Evolutionary conservation across 179 eudicot species (phyloP).

Genomic region (Amaranthus tricolor): DNA sequence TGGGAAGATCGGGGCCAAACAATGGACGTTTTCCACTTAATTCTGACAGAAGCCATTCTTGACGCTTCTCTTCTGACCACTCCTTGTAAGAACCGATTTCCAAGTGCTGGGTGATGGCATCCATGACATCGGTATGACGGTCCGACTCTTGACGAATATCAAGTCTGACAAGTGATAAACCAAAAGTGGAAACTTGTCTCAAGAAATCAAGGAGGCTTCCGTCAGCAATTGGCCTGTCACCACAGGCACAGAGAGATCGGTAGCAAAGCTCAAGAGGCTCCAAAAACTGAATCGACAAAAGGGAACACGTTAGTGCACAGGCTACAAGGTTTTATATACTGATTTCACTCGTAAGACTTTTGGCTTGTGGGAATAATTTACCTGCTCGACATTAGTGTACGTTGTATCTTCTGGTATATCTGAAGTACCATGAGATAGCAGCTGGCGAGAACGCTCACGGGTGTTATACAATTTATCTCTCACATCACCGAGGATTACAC

Average conservation of each 20-base stretch:
- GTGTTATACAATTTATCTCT: slow-evolving; percentile 85
- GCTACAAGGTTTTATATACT: background rate
- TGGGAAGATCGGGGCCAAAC: slow-evolving; percentile 88
- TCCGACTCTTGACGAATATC: slow-evolving; percentile 96
- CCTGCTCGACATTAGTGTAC: slow-evolving; percentile 80
- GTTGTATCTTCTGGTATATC: slow-evolving; percentile 86
- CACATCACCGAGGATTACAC: slow-evolving; percentile 89
- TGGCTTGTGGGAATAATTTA: slow-evolving; percentile 19
- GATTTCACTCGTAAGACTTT: background rate
- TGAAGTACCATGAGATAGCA: slow-evolving; percentile 69
- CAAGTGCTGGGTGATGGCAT: slow-evolving; percentile 78
- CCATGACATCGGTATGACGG: slow-evolving; percentile 88
- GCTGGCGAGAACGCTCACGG: slow-evolving; percentile 85
- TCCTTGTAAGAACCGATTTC: slow-evolving; percentile 88
- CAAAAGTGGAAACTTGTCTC: slow-evolving; percentile 91
- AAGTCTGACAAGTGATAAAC: slow-evolving; percentile 83
- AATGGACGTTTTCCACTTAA: slow-evolving; percentile 86
- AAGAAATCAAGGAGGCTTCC: slow-evolving; percentile 95
- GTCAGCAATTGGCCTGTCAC: slow-evolving; percentile 88
- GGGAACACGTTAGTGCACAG: slow-evolving; percentile 18
- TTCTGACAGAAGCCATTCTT: slow-evolving; percentile 93
- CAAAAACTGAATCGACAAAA: slow-evolving; percentile 53
- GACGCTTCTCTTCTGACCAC: slow-evolving; percentile 87
- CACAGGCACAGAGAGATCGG: slow-evolving; percentile 85
- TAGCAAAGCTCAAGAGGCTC: slow-evolving; percentile 95